Conservation (phyloP, 2,329 filamentous ascomycete species). For the Hypoxylon sp. region DNA sequence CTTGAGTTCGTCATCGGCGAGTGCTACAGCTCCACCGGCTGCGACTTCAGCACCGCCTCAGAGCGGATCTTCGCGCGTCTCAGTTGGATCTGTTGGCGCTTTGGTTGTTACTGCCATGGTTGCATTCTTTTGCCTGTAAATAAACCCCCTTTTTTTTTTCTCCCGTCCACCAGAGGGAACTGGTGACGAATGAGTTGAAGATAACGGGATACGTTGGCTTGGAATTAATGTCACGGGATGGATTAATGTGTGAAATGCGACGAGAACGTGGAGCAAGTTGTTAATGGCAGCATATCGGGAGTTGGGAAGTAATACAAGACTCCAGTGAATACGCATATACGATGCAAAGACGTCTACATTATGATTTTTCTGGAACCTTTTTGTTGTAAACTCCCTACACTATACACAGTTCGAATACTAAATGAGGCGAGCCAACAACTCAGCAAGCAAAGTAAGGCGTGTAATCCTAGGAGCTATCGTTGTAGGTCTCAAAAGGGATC, state of each 20-base stretch:
- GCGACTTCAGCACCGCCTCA: constrained; percentile 51
- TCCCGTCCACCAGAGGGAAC: not conserved
- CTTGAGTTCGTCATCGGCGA: constrained; percentile 27
- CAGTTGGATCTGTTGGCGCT: constrained; percentile 55
- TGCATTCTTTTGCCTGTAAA: constrained; percentile 57
- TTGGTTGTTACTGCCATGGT: constrained; percentile 56
- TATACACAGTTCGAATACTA: not conserved
- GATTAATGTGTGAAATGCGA: constrained; percentile 33
- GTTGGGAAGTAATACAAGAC: constrained; percentile 36
- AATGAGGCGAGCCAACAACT: not conserved
- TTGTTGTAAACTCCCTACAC: not conserved
- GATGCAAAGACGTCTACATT: not conserved
- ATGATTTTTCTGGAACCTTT: not conserved
- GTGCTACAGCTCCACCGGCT: constrained; percentile 42
- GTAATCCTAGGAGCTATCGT: not conserved
- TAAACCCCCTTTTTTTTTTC: not conserved
- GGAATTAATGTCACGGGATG: not conserved
- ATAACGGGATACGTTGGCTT: constrained; percentile 1
- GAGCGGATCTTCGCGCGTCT: constrained; percentile 53
- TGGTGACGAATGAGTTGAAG: constrained; percentile 10
- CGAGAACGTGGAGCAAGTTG: constrained; percentile 13
- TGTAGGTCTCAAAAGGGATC: not conserved
- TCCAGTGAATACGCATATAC: constrained; percentile 27
- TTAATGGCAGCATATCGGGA: constrained; percentile 30
- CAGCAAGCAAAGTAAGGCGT: not conserved